phyloP scores from a whole-genome alignment of 139 green algal species.

The Asterochloris sp. region DNA sequence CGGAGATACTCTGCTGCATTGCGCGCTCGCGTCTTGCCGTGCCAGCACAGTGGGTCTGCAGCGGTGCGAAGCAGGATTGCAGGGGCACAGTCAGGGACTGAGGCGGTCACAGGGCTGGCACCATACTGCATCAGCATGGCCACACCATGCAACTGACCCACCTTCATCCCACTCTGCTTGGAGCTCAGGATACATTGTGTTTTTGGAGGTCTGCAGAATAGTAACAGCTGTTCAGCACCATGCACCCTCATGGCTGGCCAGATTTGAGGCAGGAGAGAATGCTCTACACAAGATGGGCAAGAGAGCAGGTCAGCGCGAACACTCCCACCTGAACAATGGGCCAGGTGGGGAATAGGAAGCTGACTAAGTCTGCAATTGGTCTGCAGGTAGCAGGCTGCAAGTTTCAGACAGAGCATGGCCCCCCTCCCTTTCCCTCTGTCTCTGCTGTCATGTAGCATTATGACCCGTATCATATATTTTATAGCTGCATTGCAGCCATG shows the following conservation, averaged over 20 bases:
- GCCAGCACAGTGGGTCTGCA: conserved; percentile 35
- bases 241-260: too few species aligned
- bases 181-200: conserved; percentile 49
- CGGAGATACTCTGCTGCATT: conserved; percentile 53
- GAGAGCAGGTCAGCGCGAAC: too few species aligned
- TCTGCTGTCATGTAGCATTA: background rate
- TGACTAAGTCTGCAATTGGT: conserved; percentile 40
- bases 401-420: background rate
- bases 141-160: background rate
- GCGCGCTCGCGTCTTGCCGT: conserved; percentile 33
- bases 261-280: too few species aligned
- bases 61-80: conserved; percentile 10
- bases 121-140: background rate
- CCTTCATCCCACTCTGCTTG: conserved; percentile 47
- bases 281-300: too few species aligned
- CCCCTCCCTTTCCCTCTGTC: too few species aligned
- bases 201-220: background rate
- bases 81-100: background rate
- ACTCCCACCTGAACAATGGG: conserved; percentile 30
- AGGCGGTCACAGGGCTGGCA: background rate
- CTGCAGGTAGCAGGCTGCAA: background rate
- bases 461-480: too few species aligned
- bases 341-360: conserved; percentile 31
- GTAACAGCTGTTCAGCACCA: too few species aligned
- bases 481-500: background rate